Base-by-base conservation (phyloP, 2,329 filamentous ascomycete genomes). In the Scedosporium aurantiacum region DNA sequence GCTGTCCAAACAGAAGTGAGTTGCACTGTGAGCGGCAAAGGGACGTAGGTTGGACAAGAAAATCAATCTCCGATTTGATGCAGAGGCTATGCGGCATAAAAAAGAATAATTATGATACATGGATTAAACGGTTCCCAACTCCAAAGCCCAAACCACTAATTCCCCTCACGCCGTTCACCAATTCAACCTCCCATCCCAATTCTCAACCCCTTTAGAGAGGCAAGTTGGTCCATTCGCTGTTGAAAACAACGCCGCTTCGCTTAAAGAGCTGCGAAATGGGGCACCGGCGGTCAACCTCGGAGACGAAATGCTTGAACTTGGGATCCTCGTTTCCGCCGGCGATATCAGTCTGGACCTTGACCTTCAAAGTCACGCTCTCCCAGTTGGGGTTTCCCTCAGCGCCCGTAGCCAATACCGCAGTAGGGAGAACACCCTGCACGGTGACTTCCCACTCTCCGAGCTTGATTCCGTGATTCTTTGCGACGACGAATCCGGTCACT, bases 381-480 rank as follows among this genome's bases (percentile, higher is more conserved):
- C 68, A 70, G 60, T 70, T 71, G 14, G 68, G 65, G 59, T 70
- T 69, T 7, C 68, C 69, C 63, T 71, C 58, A 52, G 65, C 64
- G 5, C 68, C 69, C 2, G 63, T 47, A 2, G 69, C 68, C 55
- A 70, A 61, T 21, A 68, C 66, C 5, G 57, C 66, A 3, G 68
- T 68, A 10, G 66, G 66, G 60, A 70, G 58, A 3, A 64, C 27
- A 14, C 64, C 69, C 5, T 67, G 63, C 16, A 70, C 67, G 52
- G 59, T 62, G 4, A 70, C 67, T 2, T 66, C 21, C 68, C 69
- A 70, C 54, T 65, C 18, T 1, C 69, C 69, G 5, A 70, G 59
- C 59, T 60, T 64, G 58, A 70, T 66, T 18, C 66, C 67, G 32
- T 67, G 68, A 58, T 70, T 66, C 50, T 62, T 64, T 8, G 69